Base-by-base conservation (phyloP, 1,284 basidiomycete species). In the Cerrena zonata region DNA sequence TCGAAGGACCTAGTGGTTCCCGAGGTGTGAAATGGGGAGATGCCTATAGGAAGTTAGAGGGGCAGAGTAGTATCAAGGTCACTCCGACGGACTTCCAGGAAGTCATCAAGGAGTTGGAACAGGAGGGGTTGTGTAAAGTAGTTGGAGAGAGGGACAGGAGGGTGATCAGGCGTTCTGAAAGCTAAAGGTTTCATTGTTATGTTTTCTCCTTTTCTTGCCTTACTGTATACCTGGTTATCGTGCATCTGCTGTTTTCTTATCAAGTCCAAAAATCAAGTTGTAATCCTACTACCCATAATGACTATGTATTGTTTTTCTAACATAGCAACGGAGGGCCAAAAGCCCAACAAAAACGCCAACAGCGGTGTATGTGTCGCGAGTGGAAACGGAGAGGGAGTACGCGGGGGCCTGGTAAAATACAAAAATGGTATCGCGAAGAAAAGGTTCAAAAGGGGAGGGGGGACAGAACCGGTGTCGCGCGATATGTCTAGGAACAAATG, bases 121-220 rank as follows among this genome's bases (percentile, higher is more conserved):
- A 82, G 51, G 93, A 96, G 68, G 91, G 93, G 0, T 49, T 86
- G 34, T 70, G 94, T 52, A 92, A 86, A 65, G 85, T 94, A 15
- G 77, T 90, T 18, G 92, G 92, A 1, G 91, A 94, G 63, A 76
- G 89, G 50, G 92, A 95, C 42, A 83, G 77, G 70, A 79, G 91
- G 64, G 84, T 80, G 61, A 91, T 95, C 64, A 77, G 85, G 60
- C 60, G 71, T 40, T 66, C 75, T 5, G 70, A 70, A 23, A 65
- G 66, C 11, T 64, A 62, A 11, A 68, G 51, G 61, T 19, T 38
- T 41, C n/a, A 41, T 34, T 34, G 15, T 34, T 34, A 34, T 15
- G 30, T 34, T 7, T 34, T 34, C 7, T 48, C 27, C 24, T 19
- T 49, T 49, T 19, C 22, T 21, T 22, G 30, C 38, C 34, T 25